Evolutionary conservation across 805 yeast species (phyloP).

Genomic region (Wickerhamomyces rabaulensis): DNA sequence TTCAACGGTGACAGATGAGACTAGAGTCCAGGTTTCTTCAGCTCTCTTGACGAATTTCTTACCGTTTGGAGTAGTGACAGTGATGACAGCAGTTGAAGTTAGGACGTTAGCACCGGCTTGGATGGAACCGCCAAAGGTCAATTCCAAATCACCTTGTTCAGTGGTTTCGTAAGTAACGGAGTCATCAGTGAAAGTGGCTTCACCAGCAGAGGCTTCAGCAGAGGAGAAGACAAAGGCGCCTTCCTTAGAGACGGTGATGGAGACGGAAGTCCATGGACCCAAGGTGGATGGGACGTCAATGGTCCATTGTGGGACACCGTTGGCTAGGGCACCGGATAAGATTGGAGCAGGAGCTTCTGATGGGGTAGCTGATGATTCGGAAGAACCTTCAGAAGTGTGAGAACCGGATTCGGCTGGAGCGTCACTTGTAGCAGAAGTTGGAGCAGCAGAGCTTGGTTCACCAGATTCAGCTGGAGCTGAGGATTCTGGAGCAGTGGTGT

Average conservation of each 20-base stretch:
- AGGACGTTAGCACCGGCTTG: background rate
- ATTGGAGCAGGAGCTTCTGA: too few species aligned
- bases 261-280: background rate
- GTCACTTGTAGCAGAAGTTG: too few species aligned
- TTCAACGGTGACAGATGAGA: too few species aligned
- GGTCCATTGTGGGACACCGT: background rate
- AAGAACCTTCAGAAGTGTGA: too few species aligned
- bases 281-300: background rate
- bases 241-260: background rate
- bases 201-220: background rate
- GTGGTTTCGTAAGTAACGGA: background rate
- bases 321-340: background rate
- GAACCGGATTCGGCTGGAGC: background rate
- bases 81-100: conserved; percentile 1
- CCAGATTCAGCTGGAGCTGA: too few species aligned
- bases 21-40: too few species aligned
- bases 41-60: too few species aligned
- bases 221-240: background rate
- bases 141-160: background rate
- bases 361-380: background rate
- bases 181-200: background rate
- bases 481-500: too few species aligned
- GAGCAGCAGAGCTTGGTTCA: too few species aligned
- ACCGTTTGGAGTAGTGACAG: conserved; percentile 5
- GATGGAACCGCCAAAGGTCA: background rate